These are phyloP conservation scores for Yarrowia deformans DNA, from an alignment of 805 yeast species.

Conservation along the genomic window DNA sequence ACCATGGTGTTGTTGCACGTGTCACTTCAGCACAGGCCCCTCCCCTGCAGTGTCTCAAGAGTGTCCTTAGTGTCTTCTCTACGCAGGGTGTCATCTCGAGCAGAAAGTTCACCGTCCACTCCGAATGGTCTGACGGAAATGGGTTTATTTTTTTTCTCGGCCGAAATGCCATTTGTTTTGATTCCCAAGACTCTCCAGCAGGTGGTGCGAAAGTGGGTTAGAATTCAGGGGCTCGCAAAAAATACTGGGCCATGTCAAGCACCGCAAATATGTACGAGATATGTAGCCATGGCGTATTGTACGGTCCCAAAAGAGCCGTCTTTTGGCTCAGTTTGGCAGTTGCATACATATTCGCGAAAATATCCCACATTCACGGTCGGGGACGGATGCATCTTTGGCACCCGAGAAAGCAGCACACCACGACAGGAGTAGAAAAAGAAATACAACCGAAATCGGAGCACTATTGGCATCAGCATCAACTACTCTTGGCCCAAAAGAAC, in stretches of 20 bases:
- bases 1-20: neutral
- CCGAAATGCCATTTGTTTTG: neutral
- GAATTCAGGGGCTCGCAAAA: slow-evolving; percentile 12
- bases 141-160: neutral
- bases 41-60: slow-evolving; percentile 1
- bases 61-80: no score
- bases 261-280: neutral
- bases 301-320: neutral
- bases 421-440: neutral
- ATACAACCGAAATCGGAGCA: neutral
- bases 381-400: neutral
- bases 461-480: no score
- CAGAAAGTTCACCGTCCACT: neutral
- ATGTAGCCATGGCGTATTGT: neutral
- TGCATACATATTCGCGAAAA: neutral
- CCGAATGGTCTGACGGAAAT: neutral
- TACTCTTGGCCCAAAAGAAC: no score
- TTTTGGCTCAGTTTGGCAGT: slow-evolving; percentile 5
- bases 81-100: neutral
- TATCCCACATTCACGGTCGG: neutral
- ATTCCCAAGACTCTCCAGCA: neutral
- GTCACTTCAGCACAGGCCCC: neutral
- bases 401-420: neutral
- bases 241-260: neutral
- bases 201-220: neutral